Base-by-base conservation (phyloP, 2,329 filamentous ascomycete genomes). In the Cercospora janseana region DNA sequence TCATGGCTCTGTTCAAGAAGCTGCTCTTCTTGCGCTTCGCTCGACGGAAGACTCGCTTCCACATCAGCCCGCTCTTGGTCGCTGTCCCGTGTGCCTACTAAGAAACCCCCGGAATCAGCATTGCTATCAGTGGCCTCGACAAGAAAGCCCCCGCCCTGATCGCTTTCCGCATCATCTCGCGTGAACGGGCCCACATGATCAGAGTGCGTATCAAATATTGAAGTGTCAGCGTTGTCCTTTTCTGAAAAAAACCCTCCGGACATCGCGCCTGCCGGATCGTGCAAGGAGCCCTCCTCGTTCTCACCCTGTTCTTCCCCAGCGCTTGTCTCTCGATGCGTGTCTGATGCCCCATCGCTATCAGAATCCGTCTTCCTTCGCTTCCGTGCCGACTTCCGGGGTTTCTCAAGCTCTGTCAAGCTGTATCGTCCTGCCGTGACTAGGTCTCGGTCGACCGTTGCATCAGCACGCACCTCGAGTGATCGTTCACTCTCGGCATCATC, bases 91-190 rank as follows among this genome's bases (percentile, higher is more conserved):
- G 3, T 26, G 4, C 16, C 21, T 4, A 12, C n/a, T 13, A 23
- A 8, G n/a, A 8, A n/a, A 13, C 50, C 51, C 27, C 54, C 42
- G 9, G 18, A 44, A 6, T 46, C 18, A 16, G 46, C 69, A 51
- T 70, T 71, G n/a, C 69, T 66, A 18, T 66, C 66, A 29, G 46
- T 43, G 8, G 60, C 52, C 27, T 57, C 49, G 21, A 52, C 50
- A n/a, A 62, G 35, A 48, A 62, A 63, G 9, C 57, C 62, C 32
- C 60, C 57, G 49, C 21, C 31, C 9, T 46, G 20, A n/a, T 60
- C 58, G 1, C 61, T 56, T 1, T 58, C 54, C 34, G 38, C 13
- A 32, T 9, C 27, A 44, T 44, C 18, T 8, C n/a, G n/a, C n/a
- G n/a, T n/a, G n/a, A n/a, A n/a, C n/a, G n/a, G n/a, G n/a, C n/a